Conservation (phyloP, 1,284 basidiomycete genomes). For the Leccinum subrobustum region DNA sequence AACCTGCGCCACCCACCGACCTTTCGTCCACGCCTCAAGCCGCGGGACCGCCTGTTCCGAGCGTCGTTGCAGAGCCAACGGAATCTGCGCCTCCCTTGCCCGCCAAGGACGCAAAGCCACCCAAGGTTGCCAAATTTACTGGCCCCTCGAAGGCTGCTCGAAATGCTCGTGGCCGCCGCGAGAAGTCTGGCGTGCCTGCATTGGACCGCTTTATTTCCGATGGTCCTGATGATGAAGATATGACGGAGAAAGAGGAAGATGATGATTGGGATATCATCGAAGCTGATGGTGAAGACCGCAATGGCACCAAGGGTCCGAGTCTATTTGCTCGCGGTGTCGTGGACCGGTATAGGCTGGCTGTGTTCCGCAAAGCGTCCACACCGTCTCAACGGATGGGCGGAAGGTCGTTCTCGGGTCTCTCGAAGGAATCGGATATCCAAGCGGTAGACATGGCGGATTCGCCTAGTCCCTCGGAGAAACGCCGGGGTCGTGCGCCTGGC, state of each 20-base stretch:
- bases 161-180: slow-evolving; percentile 46
- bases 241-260: slow-evolving; percentile 62
- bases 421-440: slow-evolving; percentile 48
- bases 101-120: slow-evolving; percentile 30
- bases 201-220: slow-evolving; percentile 68
- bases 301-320: slow-evolving; percentile 72
- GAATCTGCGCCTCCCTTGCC: slow-evolving; percentile 29
- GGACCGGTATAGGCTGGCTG: slow-evolving; percentile 74
- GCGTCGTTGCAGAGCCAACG: slow-evolving; percentile 5
- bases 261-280: slow-evolving; percentile 90
- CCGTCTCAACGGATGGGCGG: slow-evolving; percentile 45
- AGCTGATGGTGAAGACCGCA: slow-evolving; percentile 72
- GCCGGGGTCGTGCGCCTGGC: slow-evolving; percentile 62
- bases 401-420: slow-evolving; percentile 57
- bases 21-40: slow-evolving; percentile 15
- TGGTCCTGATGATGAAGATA: slow-evolving; percentile 49
- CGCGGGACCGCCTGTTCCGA: slow-evolving; percentile 10
- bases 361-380: slow-evolving; percentile 77
- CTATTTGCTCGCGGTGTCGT: slow-evolving; percentile 83
- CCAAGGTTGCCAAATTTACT: slow-evolving; percentile 32
- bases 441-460: slow-evolving; percentile 37
- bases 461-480: slow-evolving; percentile 52
- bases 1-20: slow-evolving; percentile 23
- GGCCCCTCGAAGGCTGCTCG: slow-evolving; percentile 26
- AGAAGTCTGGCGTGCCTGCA: slow-evolving; percentile 77